Evolutionary conservation across 768 basidiomycete genomes (phyloP).

Genomic region (Gautieria morchelliformis): DNA sequence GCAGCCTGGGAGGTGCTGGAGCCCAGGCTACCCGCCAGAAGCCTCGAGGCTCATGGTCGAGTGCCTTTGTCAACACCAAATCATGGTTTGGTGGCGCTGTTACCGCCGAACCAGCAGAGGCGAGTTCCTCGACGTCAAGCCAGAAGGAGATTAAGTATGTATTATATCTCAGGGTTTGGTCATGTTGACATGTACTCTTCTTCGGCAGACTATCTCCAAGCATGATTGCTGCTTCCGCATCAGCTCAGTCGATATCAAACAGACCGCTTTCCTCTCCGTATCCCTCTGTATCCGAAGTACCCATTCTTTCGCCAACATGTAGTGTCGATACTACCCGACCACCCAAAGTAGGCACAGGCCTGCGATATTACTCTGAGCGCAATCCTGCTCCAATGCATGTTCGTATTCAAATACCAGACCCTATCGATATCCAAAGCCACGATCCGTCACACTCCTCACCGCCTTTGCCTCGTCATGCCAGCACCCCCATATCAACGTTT

Average conservation of each 20-base stretch:
- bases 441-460: background rate
- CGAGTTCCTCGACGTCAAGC: background rate
- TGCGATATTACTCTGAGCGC: constrained; percentile 3
- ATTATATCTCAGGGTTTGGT: background rate
- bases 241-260: background rate
- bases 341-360: constrained; percentile 4
- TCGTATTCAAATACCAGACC: constrained; percentile 6
- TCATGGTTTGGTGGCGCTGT: constrained; percentile 5
- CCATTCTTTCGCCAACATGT: background rate
- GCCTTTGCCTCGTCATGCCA: background rate
- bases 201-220: constrained; percentile 5
- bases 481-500: background rate
- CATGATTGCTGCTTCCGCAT: constrained; percentile 4
- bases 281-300: background rate
- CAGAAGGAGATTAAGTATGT: constrained; percentile 8
- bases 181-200: background rate
- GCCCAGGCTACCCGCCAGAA: background rate
- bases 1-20: background rate
- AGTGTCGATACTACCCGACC: background rate
- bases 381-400: constrained; percentile 2
- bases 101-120: background rate
- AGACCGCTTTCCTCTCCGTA: background rate
- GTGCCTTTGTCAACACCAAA: constrained; percentile 4
- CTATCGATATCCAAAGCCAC: background rate
- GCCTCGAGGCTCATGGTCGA: constrained; percentile 6